These are phyloP conservation scores for Lactifluus volemus DNA, from an alignment of 768 basidiomycete species.

Conservation along the genomic window DNA sequence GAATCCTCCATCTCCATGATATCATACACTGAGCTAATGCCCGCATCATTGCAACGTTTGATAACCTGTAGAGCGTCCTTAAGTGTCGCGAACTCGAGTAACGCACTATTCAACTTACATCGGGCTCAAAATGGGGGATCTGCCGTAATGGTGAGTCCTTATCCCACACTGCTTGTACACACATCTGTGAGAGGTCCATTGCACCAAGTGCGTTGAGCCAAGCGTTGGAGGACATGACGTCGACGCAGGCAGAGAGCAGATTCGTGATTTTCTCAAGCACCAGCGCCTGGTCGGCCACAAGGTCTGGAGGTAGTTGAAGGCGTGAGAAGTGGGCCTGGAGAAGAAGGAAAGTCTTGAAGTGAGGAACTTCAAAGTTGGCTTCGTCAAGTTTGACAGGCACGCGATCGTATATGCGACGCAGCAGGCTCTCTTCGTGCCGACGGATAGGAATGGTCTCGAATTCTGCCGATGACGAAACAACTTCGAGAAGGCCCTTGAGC, in stretches of 20 bases:
- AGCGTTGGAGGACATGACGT: slow-evolving; percentile 96
- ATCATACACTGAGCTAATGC: slow-evolving; percentile 88
- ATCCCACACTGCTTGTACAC: slow-evolving; percentile 97
- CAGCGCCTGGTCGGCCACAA: slow-evolving; percentile 82
- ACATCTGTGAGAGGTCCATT: slow-evolving; percentile 99
- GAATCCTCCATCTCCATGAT: slow-evolving; percentile 98
- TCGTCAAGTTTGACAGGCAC: slow-evolving; percentile 88
- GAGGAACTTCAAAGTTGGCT: slow-evolving; percentile 84
- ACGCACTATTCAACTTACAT: slow-evolving; percentile 38
- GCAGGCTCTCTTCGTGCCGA: slow-evolving; percentile 78
- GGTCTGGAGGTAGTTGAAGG: slow-evolving; percentile 84
- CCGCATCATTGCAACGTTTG: slow-evolving; percentile 73
- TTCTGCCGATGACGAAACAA: slow-evolving; percentile 93
- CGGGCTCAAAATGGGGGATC: slow-evolving; percentile 91
- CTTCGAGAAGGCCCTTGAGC: slow-evolving; percentile 92
- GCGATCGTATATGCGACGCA: slow-evolving; percentile 89
- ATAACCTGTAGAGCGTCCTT: slow-evolving; percentile 43
- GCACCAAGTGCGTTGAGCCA: slow-evolving; percentile 92
- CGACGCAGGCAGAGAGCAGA: slow-evolving; percentile 87
- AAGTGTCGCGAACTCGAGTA: neutral
- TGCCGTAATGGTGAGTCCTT: slow-evolving; percentile 92
- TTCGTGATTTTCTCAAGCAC: slow-evolving; percentile 90
- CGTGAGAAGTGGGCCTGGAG: slow-evolving; percentile 96
- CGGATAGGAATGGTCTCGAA: slow-evolving; percentile 94
- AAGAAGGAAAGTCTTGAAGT: slow-evolving; percentile 97